Percentiles rank a stretch among this genome's conserved stretches.
These are phyloP conservation scores for Pulveroboletus sp. DNA, from an alignment of 768 basidiomycete species.

Conservation along the genomic window DNA sequence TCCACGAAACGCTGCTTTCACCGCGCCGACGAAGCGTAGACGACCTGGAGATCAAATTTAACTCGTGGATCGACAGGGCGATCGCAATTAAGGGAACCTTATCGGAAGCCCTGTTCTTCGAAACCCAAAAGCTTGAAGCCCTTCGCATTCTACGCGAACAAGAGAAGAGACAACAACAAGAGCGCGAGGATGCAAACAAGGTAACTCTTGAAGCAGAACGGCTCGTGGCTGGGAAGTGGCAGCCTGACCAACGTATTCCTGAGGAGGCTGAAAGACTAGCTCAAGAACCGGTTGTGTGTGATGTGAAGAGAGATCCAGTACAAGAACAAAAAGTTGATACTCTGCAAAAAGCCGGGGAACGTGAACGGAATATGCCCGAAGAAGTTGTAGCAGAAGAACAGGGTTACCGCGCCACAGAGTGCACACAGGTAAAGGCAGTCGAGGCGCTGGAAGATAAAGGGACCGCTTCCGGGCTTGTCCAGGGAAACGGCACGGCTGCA, in stretches of 20 bases:
- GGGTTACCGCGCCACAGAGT: not conserved
- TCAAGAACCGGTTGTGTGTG: slow-evolving; percentile 14
- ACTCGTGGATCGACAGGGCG: slow-evolving; percentile 43
- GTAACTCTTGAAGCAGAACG: slow-evolving; percentile 36
- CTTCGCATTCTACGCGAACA: slow-evolving; percentile 29
- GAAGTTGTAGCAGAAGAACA: not conserved
- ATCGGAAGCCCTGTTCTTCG: slow-evolving; percentile 39
- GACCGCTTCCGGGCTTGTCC: not conserved
- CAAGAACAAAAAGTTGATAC: slow-evolving; percentile 2
- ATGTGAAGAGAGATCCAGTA: slow-evolving; percentile 25
- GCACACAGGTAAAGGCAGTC: slow-evolving; percentile 1
- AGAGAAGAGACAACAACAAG: slow-evolving; percentile 19
- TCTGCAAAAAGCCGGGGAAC: slow-evolving; percentile 2
- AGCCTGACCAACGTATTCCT: slow-evolving; percentile 25
- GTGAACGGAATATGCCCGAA: not conserved
- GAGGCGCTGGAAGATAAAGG: not conserved
- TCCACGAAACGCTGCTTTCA: slow-evolving; percentile 46
- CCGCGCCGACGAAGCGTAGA: slow-evolving; percentile 49
- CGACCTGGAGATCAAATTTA: slow-evolving; percentile 47
- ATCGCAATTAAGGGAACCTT: slow-evolving; percentile 30
- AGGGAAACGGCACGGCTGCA: not conserved
- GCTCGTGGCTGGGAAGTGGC: slow-evolving; percentile 22
- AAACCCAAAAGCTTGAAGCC: slow-evolving; percentile 41
- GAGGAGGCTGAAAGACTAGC: slow-evolving; percentile 1
- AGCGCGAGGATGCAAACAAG: slow-evolving; percentile 28